Percentiles rank a stretch among this genome's conserved stretches.
Conservation (phyloP, 169 alveolate genomes). For the Theileria parva region DNA sequence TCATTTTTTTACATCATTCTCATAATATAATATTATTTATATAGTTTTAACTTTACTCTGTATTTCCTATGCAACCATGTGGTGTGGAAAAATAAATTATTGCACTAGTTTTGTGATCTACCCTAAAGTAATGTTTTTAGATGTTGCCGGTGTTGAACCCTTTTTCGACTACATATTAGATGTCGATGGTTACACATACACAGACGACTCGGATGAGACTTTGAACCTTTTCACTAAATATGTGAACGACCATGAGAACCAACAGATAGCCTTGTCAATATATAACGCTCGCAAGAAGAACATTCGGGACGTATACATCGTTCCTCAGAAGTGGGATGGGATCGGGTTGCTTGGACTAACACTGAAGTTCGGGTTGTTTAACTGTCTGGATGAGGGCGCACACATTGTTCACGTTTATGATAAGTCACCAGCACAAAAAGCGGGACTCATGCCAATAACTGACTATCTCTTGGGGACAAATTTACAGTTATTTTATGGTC, state of each 20-base stretch:
- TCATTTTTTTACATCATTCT: background rate
- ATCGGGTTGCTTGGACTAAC: constrained; percentile 74
- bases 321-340: constrained; percentile 79
- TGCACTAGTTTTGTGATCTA: background rate
- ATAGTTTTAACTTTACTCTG: no score
- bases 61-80: no score
- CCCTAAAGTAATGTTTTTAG: constrained; percentile 1
- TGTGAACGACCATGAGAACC: constrained; percentile 61
- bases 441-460: constrained; percentile 63
- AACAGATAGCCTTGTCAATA: constrained; percentile 52
- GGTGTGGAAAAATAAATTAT: background rate
- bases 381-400: constrained; percentile 74
- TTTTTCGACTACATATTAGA: constrained; percentile 76
- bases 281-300: constrained; percentile 70
- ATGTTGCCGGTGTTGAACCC: constrained; percentile 69
- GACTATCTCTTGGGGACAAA: constrained; percentile 71
- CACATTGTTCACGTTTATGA: constrained; percentile 63
- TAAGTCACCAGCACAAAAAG: constrained; percentile 68
- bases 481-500: constrained; percentile 51
- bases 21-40: background rate
- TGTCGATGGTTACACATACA: constrained; percentile 60
- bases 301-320: constrained; percentile 57
- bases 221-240: constrained; percentile 63
- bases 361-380: constrained; percentile 63
- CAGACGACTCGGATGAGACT: constrained; percentile 69